phyloP scores from a whole-genome alignment of 768 basidiomycete genomes.

The Piloderma croceum region DNA sequence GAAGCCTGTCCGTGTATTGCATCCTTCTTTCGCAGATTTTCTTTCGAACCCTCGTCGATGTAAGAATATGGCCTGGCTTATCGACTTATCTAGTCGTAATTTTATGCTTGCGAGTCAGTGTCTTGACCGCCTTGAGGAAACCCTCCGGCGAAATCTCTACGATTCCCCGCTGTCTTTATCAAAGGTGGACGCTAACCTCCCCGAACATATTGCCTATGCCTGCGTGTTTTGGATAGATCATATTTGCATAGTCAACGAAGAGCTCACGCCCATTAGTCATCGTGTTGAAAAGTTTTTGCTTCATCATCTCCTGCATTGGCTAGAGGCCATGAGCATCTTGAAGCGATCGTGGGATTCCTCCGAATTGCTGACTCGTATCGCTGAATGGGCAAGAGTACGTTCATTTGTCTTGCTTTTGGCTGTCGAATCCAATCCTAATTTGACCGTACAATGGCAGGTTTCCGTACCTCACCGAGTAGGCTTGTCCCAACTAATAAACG shows the following conservation, averaged over 20 bases:
- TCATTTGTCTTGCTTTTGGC: too few relatives aligned
- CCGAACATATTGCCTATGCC: constrained; percentile 23
- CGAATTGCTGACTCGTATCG: too few relatives aligned
- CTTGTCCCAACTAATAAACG: too few relatives aligned
- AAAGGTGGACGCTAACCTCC: constrained; percentile 7
- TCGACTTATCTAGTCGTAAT: background rate
- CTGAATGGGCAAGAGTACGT: too few relatives aligned
- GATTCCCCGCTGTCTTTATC: constrained; percentile 17
- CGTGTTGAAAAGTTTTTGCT: constrained; percentile 18
- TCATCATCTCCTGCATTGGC: constrained; percentile 27
- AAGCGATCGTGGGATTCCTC: too few relatives aligned
- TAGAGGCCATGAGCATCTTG: constrained; percentile 25
- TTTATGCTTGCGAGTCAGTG: constrained; percentile 17
- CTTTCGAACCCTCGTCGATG: constrained; percentile 24
- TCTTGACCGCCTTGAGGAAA: constrained; percentile 11
- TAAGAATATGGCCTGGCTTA: constrained; percentile 11
- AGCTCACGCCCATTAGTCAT: constrained; percentile 6
- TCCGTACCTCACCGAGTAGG: too few relatives aligned
- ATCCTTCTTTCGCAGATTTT: constrained; percentile 29
- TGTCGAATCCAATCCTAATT: too few relatives aligned
- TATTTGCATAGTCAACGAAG: constrained; percentile 12
- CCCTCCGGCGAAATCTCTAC: constrained; percentile 22
- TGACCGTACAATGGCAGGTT: too few relatives aligned
- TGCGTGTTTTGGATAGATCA: constrained; percentile 25
- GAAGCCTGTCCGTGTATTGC: constrained; percentile 22